These are phyloP conservation scores for Hevea brasiliensis DNA, from an alignment of 345 rosid species.

Conservation along the genomic window DNA sequence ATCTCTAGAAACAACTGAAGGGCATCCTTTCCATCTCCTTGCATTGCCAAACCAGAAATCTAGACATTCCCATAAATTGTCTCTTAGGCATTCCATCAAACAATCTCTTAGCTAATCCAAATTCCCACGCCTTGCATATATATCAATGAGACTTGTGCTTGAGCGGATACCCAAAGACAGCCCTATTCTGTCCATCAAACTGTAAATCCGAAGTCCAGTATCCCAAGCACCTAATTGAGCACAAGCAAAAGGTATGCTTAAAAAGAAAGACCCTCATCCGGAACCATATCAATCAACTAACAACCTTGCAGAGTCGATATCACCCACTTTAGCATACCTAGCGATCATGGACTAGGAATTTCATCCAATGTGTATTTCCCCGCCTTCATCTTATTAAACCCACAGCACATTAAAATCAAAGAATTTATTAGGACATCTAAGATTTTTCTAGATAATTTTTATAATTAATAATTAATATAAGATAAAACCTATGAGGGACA, in stretches of 20 bases:
- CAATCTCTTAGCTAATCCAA: constrained; percentile 30
- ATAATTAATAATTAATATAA: too few species aligned
- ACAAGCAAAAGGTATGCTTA: constrained; percentile 35
- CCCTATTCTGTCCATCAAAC: constrained; percentile 20
- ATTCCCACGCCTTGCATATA: constrained; percentile 44
- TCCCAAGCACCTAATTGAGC: constrained; percentile 41
- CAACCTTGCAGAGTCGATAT: too few species aligned
- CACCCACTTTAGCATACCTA: too few species aligned
- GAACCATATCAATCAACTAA: constrained; percentile 20
- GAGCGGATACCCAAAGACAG: constrained; percentile 15
- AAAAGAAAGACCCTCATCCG: constrained; percentile 41
- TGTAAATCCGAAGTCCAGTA: constrained; percentile 41
- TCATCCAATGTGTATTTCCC: constrained; percentile 44
- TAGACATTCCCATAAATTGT: constrained; percentile 38
- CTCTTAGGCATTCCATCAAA: constrained; percentile 35
- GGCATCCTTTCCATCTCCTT: constrained; percentile 33
- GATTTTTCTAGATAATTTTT: too few species aligned
- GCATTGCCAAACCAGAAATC: constrained; percentile 45
- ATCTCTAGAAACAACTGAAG: constrained; percentile 23
- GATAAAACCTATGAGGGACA: too few species aligned
- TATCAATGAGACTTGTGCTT: constrained; percentile 36
- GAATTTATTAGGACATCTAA: too few species aligned
- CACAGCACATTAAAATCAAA: too few species aligned
- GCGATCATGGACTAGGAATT: constrained; percentile 37
- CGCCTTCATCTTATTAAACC: constrained; percentile 22